Evolutionary conservation across 495 filamentous ascomycete species (phyloP).

Genomic region (Emericellopsis terricola): DNA sequence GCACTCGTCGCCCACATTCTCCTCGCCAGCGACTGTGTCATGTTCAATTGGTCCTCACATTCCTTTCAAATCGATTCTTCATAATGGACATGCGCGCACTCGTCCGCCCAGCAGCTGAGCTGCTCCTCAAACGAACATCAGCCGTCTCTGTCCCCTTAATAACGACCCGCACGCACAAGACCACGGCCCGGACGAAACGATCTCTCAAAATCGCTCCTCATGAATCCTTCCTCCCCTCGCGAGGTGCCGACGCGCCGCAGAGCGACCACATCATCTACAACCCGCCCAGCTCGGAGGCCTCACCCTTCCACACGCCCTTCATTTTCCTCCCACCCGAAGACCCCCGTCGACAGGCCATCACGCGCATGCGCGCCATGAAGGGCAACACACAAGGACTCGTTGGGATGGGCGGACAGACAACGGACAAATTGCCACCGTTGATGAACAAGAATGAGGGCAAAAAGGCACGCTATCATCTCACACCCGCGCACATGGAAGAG

Average conservation of each 20-base stretch:
- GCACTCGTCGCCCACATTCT: neutral
- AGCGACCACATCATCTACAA: conserved; percentile 75
- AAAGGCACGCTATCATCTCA: conserved; percentile 66
- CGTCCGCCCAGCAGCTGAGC: conserved; percentile 10
- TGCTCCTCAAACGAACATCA: conserved; percentile 4
- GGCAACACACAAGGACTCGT: neutral
- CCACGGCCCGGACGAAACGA: conserved; percentile 50
- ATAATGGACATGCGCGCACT: conserved; percentile 13
- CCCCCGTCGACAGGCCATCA: conserved; percentile 36
- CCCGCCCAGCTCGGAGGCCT: conserved; percentile 71
- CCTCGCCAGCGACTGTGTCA: neutral
- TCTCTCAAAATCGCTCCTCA: conserved; percentile 56
- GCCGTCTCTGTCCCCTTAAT: neutral
- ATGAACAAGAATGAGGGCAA: conserved; percentile 18
- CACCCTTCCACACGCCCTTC: conserved; percentile 68
- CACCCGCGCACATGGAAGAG: conserved; percentile 52
- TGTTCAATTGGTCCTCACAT: neutral
- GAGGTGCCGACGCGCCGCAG: conserved; percentile 16
- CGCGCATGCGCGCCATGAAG: conserved; percentile 11
- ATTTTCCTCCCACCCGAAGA: conserved; percentile 79
- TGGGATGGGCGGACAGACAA: neutral
- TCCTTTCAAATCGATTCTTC: no score
- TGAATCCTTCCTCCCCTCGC: conserved; percentile 38
- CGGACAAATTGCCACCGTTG: conserved; percentile 35
- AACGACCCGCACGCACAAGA: conserved; percentile 40